Evolutionary conservation across 2,329 filamentous ascomycete species (phyloP).

Genomic region (Spiromastix sp.): DNA sequence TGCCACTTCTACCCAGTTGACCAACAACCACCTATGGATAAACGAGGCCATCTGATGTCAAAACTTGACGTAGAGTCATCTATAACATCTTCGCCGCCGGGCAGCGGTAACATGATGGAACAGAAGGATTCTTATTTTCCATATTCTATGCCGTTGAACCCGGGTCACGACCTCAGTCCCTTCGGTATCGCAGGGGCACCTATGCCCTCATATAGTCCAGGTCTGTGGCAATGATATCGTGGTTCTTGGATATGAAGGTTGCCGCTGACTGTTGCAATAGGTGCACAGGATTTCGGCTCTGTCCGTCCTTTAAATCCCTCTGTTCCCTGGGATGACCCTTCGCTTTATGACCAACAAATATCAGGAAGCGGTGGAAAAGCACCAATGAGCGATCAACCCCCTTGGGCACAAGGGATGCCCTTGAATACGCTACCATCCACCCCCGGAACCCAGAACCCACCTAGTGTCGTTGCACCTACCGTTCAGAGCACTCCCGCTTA

Average conservation of each 20-base stretch:
- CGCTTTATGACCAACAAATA: slow-evolving; percentile 26
- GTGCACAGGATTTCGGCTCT: slow-evolving; percentile 21
- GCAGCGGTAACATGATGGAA: slow-evolving; percentile 19
- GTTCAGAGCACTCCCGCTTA: slow-evolving; percentile 22
- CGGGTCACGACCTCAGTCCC: slow-evolving; percentile 23
- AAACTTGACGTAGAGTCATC: slow-evolving; percentile 35
- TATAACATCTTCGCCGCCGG: slow-evolving; percentile 39
- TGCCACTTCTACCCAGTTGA: slow-evolving; percentile 90
- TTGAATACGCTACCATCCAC: slow-evolving; percentile 21
- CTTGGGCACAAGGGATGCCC: slow-evolving; percentile 23
- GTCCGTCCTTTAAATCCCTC: slow-evolving; percentile 23
- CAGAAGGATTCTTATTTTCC: slow-evolving; percentile 27
- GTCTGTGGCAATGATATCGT: slow-evolving; percentile 16
- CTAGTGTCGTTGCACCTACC: slow-evolving; percentile 20
- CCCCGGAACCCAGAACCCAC: slow-evolving; percentile 20
- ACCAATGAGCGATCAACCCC: slow-evolving; percentile 24
- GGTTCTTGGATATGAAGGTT: slow-evolving; percentile 4
- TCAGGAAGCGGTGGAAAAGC: slow-evolving; percentile 19
- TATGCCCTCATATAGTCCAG: slow-evolving; percentile 26
- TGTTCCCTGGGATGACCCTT: slow-evolving; percentile 29
- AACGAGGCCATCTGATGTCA: slow-evolving; percentile 34
- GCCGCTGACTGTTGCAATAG: slow-evolving; percentile 13
- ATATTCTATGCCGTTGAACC: slow-evolving; percentile 26
- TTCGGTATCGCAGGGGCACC: slow-evolving; percentile 24
- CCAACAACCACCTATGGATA: slow-evolving; percentile 50